Evolutionary conservation across 2,329 filamentous ascomycete genomes (phyloP).

Genomic region (Claviceps quebecensis): DNA sequence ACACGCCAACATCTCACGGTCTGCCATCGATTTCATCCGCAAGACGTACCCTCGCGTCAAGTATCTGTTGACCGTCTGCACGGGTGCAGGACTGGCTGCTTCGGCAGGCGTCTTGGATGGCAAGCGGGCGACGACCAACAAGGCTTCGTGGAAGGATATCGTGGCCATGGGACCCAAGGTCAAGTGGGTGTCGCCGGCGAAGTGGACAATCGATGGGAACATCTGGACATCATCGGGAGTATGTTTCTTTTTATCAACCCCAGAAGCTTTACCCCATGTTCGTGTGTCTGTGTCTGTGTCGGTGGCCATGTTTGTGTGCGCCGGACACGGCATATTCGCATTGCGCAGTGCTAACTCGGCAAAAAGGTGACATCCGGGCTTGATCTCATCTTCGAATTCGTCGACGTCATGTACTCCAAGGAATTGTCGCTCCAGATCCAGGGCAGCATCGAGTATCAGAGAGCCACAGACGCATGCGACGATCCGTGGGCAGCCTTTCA

Average conservation of each 20-base stretch:
- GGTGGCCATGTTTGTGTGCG: neutral
- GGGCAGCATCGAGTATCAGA: constrained; percentile 6
- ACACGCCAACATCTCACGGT: constrained; percentile 11
- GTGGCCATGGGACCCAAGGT: constrained; percentile 31
- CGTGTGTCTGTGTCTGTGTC: constrained; percentile 7
- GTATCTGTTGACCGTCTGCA: constrained; percentile 53
- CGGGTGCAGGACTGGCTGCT: constrained; percentile 44
- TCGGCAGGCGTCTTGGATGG: constrained; percentile 45
- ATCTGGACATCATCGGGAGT: constrained; percentile 49
- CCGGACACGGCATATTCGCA: neutral
- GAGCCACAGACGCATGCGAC: constrained; percentile 9
- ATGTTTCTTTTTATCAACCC: constrained; percentile 8
- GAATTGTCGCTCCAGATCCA: constrained; percentile 2
- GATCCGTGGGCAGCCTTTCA: constrained; percentile 8
- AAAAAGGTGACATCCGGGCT: constrained; percentile 7
- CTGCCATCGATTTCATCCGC: constrained; percentile 26
- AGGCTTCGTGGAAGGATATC: constrained; percentile 36
- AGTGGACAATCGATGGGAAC: constrained; percentile 52
- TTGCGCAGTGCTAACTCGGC: neutral
- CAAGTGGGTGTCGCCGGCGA: constrained; percentile 43
- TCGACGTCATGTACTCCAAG: constrained; percentile 7
- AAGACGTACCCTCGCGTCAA: constrained; percentile 30
- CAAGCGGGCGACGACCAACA: constrained; percentile 50
- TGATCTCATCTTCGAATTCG: constrained; percentile 9
- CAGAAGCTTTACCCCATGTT: neutral